Evolutionary conservation across 495 filamentous ascomycete species (phyloP).

Genomic region (Xylaria intraflava): DNA sequence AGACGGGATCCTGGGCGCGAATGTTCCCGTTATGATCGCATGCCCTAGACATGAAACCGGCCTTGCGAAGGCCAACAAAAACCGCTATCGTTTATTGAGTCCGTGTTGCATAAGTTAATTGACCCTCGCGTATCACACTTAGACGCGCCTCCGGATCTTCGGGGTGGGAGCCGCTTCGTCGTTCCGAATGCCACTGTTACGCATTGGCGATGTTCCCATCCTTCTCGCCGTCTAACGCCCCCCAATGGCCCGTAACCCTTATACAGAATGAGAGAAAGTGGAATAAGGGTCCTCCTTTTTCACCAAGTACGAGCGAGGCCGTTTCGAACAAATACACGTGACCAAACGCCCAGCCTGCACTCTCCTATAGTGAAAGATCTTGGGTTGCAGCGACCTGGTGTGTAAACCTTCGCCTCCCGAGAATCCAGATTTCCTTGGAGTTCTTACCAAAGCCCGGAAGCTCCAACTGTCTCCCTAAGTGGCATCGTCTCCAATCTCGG

Average conservation of each 20-base stretch:
- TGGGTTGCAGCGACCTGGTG: too few relatives aligned
- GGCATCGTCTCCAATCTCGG: too few relatives aligned
- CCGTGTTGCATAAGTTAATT: neutral
- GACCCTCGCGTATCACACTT: neutral
- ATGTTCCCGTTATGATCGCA: neutral
- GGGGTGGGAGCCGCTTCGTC: constrained; percentile 1
- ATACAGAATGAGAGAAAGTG: neutral
- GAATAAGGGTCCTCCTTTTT: too few relatives aligned
- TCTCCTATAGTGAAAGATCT: too few relatives aligned
- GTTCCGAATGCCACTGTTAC: neutral
- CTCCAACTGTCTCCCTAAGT: too few relatives aligned
- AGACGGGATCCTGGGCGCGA: neutral
- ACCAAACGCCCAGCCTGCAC: too few relatives aligned
- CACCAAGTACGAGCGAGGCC: too few relatives aligned
- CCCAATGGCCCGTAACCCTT: neutral
- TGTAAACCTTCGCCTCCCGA: too few relatives aligned
- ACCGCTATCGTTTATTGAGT: neutral
- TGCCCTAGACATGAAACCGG: neutral
- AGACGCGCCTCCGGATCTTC: constrained; percentile 1
- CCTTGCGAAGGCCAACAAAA: neutral
- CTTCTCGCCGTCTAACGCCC: too few relatives aligned
- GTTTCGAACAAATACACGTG: too few relatives aligned
- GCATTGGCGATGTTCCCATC: neutral
- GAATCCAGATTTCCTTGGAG: too few relatives aligned
- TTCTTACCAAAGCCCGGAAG: too few relatives aligned